Conservation (phyloP, 306 rosid species). For the Vachellia pachyceras region DNA sequence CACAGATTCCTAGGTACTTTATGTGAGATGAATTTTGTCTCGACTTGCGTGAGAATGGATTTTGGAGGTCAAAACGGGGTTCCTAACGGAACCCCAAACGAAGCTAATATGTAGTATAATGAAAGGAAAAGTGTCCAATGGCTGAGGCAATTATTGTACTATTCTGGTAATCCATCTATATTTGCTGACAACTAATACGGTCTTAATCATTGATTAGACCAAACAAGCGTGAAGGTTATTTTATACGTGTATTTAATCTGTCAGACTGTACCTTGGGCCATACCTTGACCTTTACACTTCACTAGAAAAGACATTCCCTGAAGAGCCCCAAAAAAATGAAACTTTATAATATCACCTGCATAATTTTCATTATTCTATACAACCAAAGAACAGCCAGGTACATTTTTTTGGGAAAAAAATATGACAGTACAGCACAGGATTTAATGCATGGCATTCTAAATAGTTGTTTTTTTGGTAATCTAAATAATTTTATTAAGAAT, state of each 20-base stretch:
- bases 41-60: too few relatives aligned
- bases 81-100: too few relatives aligned
- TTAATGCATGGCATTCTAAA: not conserved
- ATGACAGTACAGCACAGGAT: not conserved
- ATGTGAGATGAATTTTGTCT: too few relatives aligned
- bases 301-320: slow-evolving; percentile 49
- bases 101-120: not conserved
- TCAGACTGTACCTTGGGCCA: slow-evolving; percentile 47
- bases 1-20: too few relatives aligned
- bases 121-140: not conserved
- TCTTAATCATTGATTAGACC: slow-evolving; percentile 20
- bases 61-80: too few relatives aligned
- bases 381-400: not conserved
- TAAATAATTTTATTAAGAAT: not conserved
- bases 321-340: too few relatives aligned
- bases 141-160: not conserved
- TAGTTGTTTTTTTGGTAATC: not conserved
- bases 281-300: slow-evolving; percentile 50
- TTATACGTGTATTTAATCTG: slow-evolving; percentile 31
- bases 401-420: not conserved
- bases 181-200: slow-evolving; percentile 47
- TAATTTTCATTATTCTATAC: slow-evolving; percentile 2
- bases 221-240: not conserved
- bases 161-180: slow-evolving; percentile 12
- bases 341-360: not conserved